Evolutionary conservation across 1,139 yeast species (phyloP), one percentile per base, ranked within the genome.

Genomic region (Hyphopichia buzzinii): DNA sequence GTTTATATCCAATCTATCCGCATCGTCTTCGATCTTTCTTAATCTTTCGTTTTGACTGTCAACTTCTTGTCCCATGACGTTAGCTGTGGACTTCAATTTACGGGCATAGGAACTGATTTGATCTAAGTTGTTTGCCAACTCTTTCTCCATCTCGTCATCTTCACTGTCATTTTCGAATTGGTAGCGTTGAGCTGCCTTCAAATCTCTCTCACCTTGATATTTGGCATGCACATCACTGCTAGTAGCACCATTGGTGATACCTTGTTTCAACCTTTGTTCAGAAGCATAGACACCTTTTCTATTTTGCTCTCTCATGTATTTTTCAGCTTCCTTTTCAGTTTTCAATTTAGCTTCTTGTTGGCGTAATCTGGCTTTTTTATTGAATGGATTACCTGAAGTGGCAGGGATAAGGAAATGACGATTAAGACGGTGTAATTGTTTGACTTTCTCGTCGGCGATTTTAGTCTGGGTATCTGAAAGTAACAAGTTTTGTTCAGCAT

Each of bases 331-430:
- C 48, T 85, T 77, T 34, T 83, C 79, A n/a, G 72, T 64, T 50
- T 84, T 79, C 44, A 89, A 72, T 40, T 71, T 72, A 39, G 78
- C 85, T 59, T 90, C 97, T 49, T 80, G 81, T 47, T 83, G 87
- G 47, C 83, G 80, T 46, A 81, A 70, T 47, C 94, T 72, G 27
- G 88, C 74, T 50, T 86, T 86, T 34, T 85, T 82, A 50, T 88
- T 89, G 67, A 92, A 90, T 24, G 97, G 97, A 55, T 90, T 90
- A 8, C 70, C 68, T 17, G 74, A 60, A 22, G 84, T 78, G 41
- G 88, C 89, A 10, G 95, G 90, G 16, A 89, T 81, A 57, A 90
- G 81, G 44, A 92, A 78, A 37, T 89, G 80, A 41, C 97, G 72
- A 61, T 88, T 89, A 49, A 87, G 74, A 47, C 88, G 77, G 50